Evolutionary conservation across 2,329 filamentous ascomycete species (phyloP).

Genomic region (Aspergillus sojae): DNA sequence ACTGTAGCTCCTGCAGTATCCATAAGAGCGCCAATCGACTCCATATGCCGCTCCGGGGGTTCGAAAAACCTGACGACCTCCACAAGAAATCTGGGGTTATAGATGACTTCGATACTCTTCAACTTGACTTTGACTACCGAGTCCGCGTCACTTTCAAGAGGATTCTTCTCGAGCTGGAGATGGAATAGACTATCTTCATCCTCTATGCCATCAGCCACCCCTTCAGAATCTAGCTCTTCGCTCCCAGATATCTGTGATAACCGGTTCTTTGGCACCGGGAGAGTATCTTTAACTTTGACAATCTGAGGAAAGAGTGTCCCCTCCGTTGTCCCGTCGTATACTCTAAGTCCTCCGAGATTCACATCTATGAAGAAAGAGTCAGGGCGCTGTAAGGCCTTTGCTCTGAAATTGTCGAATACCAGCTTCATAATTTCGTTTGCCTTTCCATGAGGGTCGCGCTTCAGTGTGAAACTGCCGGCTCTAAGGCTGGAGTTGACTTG

Average conservation of each 20-base stretch:
- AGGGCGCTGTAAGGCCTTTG: conserved; percentile 83
- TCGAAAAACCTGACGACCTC: conserved; percentile 95
- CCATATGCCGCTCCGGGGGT: conserved; percentile 95
- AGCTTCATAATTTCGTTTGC: conserved; percentile 81
- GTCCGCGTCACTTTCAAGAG: conserved; percentile 88
- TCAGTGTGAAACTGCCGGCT: conserved; percentile 93
- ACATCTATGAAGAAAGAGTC: conserved; percentile 89
- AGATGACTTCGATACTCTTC: conserved; percentile 94
- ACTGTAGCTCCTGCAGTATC: conserved; percentile 95
- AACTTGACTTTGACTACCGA: conserved; percentile 87
- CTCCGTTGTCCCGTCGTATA: conserved; percentile 94
- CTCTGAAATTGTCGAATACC: conserved; percentile 92
- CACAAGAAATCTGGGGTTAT: conserved; percentile 91
- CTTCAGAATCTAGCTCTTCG: conserved; percentile 42
- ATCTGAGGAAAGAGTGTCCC: conserved; percentile 93
- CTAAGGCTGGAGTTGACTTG: conserved; percentile 91
- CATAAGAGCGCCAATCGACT: conserved; percentile 94
- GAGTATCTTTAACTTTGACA: conserved; percentile 89
- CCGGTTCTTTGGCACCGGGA: conserved; percentile 55
- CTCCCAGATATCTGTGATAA: conserved; percentile 31
- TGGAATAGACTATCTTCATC: conserved; percentile 83
- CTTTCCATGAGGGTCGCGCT: conserved; percentile 78
- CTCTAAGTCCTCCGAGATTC: conserved; percentile 85
- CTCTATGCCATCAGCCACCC: conserved; percentile 46
- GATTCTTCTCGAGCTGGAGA: conserved; percentile 91